phyloP scores from a whole-genome alignment of 495 filamentous ascomycete genomes.

The Daldinia concentrica region DNA sequence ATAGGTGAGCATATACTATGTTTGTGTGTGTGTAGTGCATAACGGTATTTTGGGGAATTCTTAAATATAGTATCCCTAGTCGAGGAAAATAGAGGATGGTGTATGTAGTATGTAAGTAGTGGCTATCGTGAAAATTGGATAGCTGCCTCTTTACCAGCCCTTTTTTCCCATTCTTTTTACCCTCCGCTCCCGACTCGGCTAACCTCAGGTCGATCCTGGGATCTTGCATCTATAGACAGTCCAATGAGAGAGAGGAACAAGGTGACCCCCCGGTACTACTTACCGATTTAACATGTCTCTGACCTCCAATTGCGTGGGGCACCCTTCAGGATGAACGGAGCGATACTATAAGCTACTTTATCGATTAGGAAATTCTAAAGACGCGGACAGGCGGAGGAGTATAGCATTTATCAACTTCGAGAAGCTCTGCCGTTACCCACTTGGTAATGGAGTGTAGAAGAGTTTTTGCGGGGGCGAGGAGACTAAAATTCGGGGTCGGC shows the following conservation, averaged over 20 bases:
- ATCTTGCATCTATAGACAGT: conserved; percentile 25
- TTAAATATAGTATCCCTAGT: conserved; percentile 16
- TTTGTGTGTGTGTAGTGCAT: neutral
- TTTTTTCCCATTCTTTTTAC: conserved; percentile 24
- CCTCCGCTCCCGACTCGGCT: conserved; percentile 40
- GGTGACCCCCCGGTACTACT: conserved; percentile 5
- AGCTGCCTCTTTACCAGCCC: conserved; percentile 6
- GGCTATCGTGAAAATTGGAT: conserved; percentile 32
- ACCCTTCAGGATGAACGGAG: conserved; percentile 34
- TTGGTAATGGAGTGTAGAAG: conserved; percentile 6
- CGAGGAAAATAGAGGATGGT: conserved; percentile 8
- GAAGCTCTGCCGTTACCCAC: conserved; percentile 17
- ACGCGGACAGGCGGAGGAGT: conserved; percentile 35
- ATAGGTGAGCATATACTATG: conserved; percentile 35
- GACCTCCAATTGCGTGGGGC: conserved; percentile 28
- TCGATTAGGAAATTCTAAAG: conserved; percentile 22
- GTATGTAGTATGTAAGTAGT: neutral
- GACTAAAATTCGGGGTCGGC: conserved; percentile 8
- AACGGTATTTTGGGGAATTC: neutral
- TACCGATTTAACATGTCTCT: conserved; percentile 25
- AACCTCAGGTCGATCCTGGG: conserved; percentile 36
- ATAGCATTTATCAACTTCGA: conserved; percentile 22
- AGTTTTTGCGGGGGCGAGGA: conserved; percentile 4
- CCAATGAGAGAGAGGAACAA: conserved; percentile 20
- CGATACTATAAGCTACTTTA: conserved; percentile 22